A percentile compares a stretch with the other conserved stretches of the same genome.
phyloP scores from a whole-genome alignment of 352 stramenopile species.

The Aphanomyces stellatus region DNA sequence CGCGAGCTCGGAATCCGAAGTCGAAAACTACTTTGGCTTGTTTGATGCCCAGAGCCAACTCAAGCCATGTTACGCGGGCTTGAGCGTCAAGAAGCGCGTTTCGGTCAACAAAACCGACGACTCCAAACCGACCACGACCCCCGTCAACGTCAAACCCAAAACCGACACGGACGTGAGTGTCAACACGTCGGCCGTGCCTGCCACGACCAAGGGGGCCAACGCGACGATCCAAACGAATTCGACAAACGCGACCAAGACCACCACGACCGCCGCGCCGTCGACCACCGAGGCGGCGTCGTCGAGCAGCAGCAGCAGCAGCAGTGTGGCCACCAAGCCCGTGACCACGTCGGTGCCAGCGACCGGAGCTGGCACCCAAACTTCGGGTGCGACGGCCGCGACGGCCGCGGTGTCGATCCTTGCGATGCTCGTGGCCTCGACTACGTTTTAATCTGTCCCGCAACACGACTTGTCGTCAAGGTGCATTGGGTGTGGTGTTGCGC shows the following conservation, averaged over 20 bases:
- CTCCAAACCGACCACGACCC: conserved; percentile 20
- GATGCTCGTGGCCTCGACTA: not conserved
- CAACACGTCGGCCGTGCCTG: not conserved
- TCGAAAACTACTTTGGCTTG: conserved; percentile 64
- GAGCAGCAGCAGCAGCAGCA: not conserved
- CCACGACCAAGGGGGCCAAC: not conserved
- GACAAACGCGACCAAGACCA: not conserved
- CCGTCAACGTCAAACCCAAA: conserved; percentile 18
- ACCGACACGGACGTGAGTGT: not conserved
- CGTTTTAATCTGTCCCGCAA: not conserved
- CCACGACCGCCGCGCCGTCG: not conserved
- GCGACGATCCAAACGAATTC: not conserved
- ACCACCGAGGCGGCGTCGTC: not conserved
- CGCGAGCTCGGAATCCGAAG: conserved; percentile 29
- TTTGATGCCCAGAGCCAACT: conserved; percentile 40
- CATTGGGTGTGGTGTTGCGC: no score
- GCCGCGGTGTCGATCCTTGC: not conserved
- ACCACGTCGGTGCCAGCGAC: not conserved
- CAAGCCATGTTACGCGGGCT: conserved; percentile 33
- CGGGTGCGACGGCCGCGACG: not conserved
- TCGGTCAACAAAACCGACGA: conserved; percentile 3
- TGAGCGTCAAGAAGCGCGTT: conserved; percentile 28
- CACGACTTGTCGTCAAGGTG: no score
- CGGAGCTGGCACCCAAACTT: not conserved
- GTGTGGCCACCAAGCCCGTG: not conserved